Conservation (phyloP, 2,329 filamentous ascomycete genomes). For the Penicillium sp. region DNA sequence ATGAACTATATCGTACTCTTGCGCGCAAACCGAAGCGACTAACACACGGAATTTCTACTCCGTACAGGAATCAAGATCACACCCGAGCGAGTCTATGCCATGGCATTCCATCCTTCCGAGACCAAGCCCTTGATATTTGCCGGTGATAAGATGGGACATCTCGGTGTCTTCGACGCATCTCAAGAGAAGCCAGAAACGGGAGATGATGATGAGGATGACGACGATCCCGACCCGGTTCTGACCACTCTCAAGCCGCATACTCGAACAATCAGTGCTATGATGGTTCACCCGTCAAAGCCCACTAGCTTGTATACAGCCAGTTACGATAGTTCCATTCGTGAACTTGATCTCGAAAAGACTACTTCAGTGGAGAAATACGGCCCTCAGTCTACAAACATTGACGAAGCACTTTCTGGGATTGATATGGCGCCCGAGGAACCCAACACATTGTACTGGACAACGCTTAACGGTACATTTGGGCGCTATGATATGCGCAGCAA, state of each 20-base stretch:
- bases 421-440: conserved; percentile 76
- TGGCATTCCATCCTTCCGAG: conserved; percentile 85
- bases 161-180: conserved; percentile 84
- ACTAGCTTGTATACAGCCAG: conserved; percentile 83
- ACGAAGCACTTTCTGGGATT: conserved; percentile 81
- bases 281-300: conserved; percentile 73
- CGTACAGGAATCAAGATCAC: conserved; percentile 89
- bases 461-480: conserved; percentile 79
- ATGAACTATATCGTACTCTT: conserved; percentile 35
- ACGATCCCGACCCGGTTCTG: conserved; percentile 75
- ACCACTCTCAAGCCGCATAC: conserved; percentile 90
- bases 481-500: conserved; percentile 76
- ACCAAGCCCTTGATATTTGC: conserved; percentile 90
- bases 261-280: conserved; percentile 83
- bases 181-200: conserved; percentile 57
- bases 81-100: conserved; percentile 82
- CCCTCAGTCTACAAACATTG: conserved; percentile 70
- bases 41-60: not conserved
- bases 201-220: conserved; percentile 69
- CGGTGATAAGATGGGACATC: conserved; percentile 88
- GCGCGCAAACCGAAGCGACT: not conserved
- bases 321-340: conserved; percentile 91
- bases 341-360: conserved; percentile 80
- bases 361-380: conserved; percentile 82
- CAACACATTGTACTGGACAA: conserved; percentile 83